Base-by-base conservation (phyloP, 2,329 filamentous ascomycete species). In the Xylariaceae sp. region DNA sequence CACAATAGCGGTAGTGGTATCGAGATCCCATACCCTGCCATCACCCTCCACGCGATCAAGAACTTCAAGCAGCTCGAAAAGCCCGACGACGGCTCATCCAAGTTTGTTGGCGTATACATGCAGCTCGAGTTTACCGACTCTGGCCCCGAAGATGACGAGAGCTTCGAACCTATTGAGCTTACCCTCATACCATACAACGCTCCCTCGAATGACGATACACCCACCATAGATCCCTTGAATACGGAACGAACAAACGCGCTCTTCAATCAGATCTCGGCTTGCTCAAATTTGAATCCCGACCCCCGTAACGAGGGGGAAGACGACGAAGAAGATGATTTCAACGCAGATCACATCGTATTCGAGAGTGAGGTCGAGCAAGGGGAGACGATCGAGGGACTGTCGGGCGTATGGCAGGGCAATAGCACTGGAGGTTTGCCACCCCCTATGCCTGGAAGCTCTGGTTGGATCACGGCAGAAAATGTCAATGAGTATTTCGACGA, bases 401-500 rank as follows among this genome's bases (percentile, higher is more conserved):
- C 78, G 0, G 84, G 84, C 9, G 83, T 86, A 5, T 73, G 84
- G 48, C 75, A 73, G 34, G 82, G 82, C 14, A 73, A 74, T 11
- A 65, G 66, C 5, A 74, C 78, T 53, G 82, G 82, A 0, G 82
- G 79, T 2, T 69, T 88, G 21, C 86, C 86, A n/a, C 85, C 86
- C 1, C 83, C 87, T 0, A 84, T 90, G 73, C 88, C 90, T 0
- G 89, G 90, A 1, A 91, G 89, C 46, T 85, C 84, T 0, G 90
- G 90, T 0, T 94, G 90, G 90, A 92, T 98, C 69, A 98, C 94
- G 14, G 90, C 91, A 7, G 94, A 96, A 54, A 98, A 97, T 67
- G 87, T 96, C 71, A 81, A 89, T 62, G 85, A 96, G 65, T 96
- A 87, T 69, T 90, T 95, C 73, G 90, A 95, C 66, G 87, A 83